Evolutionary conservation across 2,329 filamentous ascomycete species (phyloP), one percentile per base, ranked within the genome.

Genomic region (Calonectria multiphialidica): DNA sequence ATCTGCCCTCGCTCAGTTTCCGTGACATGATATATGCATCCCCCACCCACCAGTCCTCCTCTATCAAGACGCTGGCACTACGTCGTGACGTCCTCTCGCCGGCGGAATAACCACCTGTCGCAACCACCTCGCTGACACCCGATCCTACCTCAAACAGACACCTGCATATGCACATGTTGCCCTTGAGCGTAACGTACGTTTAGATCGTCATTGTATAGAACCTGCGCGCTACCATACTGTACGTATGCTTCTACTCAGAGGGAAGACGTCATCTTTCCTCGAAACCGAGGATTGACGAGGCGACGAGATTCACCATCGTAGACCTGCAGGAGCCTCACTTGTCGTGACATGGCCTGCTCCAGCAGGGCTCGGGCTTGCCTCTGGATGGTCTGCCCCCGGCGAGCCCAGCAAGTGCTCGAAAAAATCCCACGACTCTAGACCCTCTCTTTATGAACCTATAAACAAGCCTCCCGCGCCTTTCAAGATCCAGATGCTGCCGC

Each of bases 361-460:
- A 74, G 70, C 77, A 79, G 78, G 78, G 78, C 78, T 79, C 77
- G 78, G 72, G 77, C 78, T 80, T 80, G 78, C 78, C 78, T 79
- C 78, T 80, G 77, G 72, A 77, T 78, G 72, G 73, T 72, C 76
- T 74, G 69, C 71, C 72, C 72, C 76, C 73, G 72, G 70, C 72
- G 75, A 78, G 72, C 75, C 76, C 76, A 74, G 66, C 67, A 68
- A 77, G 70, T 75, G 71, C 78, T 78, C 67, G 72, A 70, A 68
- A 50, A 59, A 40, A 63, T 40, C 44, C 63, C 73, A 72, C 77
- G 70, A 77, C 73, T 67, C 71, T 76, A 77, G 77, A 78, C 76
- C 68, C 70, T 70, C 67, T 74, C 55, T 78, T 76, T 72, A 68
- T 75, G 69, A 68, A 64, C 73, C 70, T 71, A 72, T 73, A 67